These are phyloP conservation scores for Cucumis hystrix DNA, from an alignment of 306 rosid genomes.

Conservation along the genomic window DNA sequence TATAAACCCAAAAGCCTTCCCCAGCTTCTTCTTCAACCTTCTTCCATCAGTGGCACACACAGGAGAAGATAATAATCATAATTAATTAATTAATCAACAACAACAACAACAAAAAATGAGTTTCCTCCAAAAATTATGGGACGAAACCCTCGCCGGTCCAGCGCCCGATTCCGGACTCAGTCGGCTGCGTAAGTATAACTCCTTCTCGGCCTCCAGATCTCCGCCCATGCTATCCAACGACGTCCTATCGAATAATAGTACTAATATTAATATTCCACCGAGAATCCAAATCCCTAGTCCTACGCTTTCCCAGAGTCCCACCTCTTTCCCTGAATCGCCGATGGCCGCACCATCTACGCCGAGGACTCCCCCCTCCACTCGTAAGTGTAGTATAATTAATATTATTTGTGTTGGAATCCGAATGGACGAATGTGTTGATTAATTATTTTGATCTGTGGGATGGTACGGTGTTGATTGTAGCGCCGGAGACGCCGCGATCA, in stretches of 20 bases:
- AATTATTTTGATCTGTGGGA: background rate
- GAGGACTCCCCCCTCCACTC: slow-evolving; percentile 34
- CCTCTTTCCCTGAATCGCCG: slow-evolving; percentile 17
- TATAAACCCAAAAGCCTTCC: background rate
- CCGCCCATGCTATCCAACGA: slow-evolving; percentile 11
- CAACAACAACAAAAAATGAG: slow-evolving; percentile 24
- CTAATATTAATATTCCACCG: background rate
- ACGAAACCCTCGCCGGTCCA: slow-evolving; percentile 94
- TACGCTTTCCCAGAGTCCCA: background rate
- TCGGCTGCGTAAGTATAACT: slow-evolving; percentile 61
- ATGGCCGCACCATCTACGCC: slow-evolving; percentile 22
- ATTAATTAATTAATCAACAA: background rate
- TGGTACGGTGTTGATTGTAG: slow-evolving; percentile 18
- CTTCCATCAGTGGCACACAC: background rate
- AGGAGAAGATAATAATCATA: background rate
- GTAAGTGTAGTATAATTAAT: slow-evolving; percentile 16
- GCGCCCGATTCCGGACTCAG: slow-evolving; percentile 82
- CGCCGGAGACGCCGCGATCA: slow-evolving; percentile 33
- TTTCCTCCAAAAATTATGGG: slow-evolving; percentile 86
- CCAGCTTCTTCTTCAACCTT: background rate
- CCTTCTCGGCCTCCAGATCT: slow-evolving; percentile 22
- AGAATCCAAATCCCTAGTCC: slow-evolving; percentile 13
- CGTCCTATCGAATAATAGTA: background rate
- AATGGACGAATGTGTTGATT: background rate
- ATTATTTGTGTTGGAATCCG: background rate